These are phyloP conservation scores for Oenanthe javanica DNA, from an alignment of 140 eudicot species.

Conservation along the genomic window DNA sequence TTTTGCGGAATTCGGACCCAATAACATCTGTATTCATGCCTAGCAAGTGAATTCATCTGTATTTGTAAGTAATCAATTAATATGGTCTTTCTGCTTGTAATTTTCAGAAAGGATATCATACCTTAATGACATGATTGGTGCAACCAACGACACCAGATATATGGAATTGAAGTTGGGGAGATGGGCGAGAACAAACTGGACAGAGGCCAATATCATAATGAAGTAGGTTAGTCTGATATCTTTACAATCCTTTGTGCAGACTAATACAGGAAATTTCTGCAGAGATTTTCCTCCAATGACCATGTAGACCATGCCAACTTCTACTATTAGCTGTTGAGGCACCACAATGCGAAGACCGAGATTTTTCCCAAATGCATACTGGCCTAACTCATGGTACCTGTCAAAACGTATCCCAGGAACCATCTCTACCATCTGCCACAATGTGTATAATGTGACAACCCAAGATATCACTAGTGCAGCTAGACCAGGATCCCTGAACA, in stretches of 20 bases:
- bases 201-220: constrained; percentile 69
- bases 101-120: not conserved
- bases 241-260: constrained; percentile 28
- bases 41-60: not conserved
- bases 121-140: constrained; percentile 69
- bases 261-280: constrained; percentile 32
- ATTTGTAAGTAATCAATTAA: not conserved
- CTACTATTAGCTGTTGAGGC: constrained; percentile 63
- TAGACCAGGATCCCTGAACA: constrained; percentile 66
- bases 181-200: constrained; percentile 59
- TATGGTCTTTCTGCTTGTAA: not conserved
- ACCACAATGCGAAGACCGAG: constrained; percentile 67
- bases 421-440: constrained; percentile 86
- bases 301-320: constrained; percentile 68
- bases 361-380: constrained; percentile 59
- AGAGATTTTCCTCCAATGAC: constrained; percentile 56
- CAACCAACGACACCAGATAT: constrained; percentile 56
- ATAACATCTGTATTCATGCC: too few relatives aligned
- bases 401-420: constrained; percentile 64
- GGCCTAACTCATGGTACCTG: constrained; percentile 69
- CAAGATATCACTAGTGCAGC: constrained; percentile 48
- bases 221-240: constrained; percentile 49
- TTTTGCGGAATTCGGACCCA: too few relatives aligned
- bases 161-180: constrained; percentile 60
- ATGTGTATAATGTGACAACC: constrained; percentile 58